phyloP scores from a whole-genome alignment of 352 stramenopile species.

The Phytophthora colocasiae region DNA sequence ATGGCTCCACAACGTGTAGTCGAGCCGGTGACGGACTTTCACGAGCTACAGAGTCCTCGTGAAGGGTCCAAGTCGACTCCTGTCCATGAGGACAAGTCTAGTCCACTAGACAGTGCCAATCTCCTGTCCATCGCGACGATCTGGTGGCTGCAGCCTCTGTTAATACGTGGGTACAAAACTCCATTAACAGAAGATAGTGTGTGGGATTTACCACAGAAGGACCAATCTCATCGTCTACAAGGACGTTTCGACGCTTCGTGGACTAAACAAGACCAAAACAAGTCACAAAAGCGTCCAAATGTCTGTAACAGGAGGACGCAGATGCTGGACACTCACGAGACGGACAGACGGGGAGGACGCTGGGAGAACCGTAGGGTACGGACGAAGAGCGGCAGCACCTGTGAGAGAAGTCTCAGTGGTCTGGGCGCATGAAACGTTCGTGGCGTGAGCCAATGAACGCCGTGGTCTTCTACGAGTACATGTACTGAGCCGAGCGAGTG shows the following conservation, averaged over 20 bases:
- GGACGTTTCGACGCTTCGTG: slow-evolving; percentile 55
- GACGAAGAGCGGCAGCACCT: too few relatives aligned
- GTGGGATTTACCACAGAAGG: slow-evolving; percentile 50
- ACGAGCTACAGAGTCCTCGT: slow-evolving; percentile 14
- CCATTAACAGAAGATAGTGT: slow-evolving; percentile 48
- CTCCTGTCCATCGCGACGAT: slow-evolving; percentile 57
- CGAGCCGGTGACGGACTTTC: slow-evolving; percentile 8
- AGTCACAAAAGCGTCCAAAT: slow-evolving; percentile 20
- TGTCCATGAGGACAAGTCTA: slow-evolving; percentile 16
- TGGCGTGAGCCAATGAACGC: too few relatives aligned
- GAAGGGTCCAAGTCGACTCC: not conserved
- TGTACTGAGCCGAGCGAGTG: too few relatives aligned
- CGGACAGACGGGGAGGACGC: too few relatives aligned
- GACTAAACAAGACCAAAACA: slow-evolving; percentile 22
- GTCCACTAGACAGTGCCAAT: slow-evolving; percentile 46
- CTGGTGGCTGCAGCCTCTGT: slow-evolving; percentile 62
- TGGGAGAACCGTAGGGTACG: too few relatives aligned
- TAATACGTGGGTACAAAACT: slow-evolving; percentile 37
- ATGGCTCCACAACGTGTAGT: slow-evolving; percentile 1
- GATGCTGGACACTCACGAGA: too few relatives aligned
- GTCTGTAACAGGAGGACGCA: slow-evolving; percentile 1
- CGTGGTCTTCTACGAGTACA: too few relatives aligned
- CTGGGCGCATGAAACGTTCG: too few relatives aligned
- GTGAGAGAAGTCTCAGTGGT: too few relatives aligned
- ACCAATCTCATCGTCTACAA: slow-evolving; percentile 51